A percentile compares a stretch with the other conserved stretches of the same genome.
Evolutionary conservation across 495 filamentous ascomycete species (phyloP).

Genomic region (Penicillium steckii): DNA sequence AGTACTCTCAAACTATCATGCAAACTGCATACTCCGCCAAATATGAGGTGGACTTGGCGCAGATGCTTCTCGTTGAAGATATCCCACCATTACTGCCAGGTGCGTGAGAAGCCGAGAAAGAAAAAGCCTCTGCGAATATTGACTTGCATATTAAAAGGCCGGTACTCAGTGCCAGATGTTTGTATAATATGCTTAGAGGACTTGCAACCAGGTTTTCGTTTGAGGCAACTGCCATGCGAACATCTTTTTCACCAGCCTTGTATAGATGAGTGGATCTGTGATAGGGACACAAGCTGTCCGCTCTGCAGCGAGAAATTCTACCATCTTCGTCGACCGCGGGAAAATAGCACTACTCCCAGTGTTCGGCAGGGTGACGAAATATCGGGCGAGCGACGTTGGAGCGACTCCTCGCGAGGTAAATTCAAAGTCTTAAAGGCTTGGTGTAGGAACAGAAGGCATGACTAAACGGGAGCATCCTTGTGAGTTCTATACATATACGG

Average conservation of each 20-base stretch:
- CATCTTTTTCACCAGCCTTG: conserved; percentile 6
- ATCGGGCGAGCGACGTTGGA: neutral
- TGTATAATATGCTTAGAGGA: neutral
- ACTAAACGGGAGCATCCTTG: neutral
- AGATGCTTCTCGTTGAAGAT: neutral
- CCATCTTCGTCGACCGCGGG: neutral
- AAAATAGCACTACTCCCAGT: neutral
- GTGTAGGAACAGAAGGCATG: neutral
- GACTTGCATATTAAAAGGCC: neutral
- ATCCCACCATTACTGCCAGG: neutral
- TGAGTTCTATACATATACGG: neutral
- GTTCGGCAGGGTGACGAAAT: neutral
- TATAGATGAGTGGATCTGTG: conserved; percentile 1
- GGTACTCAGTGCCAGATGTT: neutral
- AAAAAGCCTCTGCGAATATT: neutral
- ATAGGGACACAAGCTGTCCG: neutral
- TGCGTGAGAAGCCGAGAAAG: neutral
- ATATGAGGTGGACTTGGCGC: neutral
- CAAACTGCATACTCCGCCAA: neutral
- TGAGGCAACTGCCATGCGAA: neutral
- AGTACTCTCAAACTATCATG: neutral
- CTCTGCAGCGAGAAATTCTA: neutral
- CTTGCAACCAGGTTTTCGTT: neutral
- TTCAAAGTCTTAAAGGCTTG: neutral
- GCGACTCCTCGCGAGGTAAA: neutral